Percentiles rank a stretch among this genome's conserved stretches.
phyloP scores from a whole-genome alignment of 179 eudicot species.

The Actinidia polygama region DNA sequence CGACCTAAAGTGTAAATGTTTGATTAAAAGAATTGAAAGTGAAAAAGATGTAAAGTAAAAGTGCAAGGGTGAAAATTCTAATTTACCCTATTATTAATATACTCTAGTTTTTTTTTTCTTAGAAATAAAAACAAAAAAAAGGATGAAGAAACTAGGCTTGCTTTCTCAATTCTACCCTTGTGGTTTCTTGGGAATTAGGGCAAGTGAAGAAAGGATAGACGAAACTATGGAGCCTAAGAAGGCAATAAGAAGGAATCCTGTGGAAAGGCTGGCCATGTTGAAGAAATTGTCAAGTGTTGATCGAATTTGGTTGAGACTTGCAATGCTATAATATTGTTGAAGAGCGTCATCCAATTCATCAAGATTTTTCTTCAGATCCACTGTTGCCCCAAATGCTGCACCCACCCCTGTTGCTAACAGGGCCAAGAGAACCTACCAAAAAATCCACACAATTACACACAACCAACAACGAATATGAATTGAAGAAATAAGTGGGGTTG shows the following conservation, averaged over 20 bases:
- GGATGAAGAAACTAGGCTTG: too few relatives aligned
- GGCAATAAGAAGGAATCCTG: neutral
- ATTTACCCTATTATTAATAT: too few relatives aligned
- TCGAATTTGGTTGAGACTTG: neutral
- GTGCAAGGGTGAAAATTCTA: too few relatives aligned
- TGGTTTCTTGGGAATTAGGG: neutral
- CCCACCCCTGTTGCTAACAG: slow-evolving; percentile 2
- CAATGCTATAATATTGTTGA: neutral
- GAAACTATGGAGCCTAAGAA: neutral
- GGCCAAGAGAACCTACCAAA: neutral
- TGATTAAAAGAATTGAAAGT: too few relatives aligned
- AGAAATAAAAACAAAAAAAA: too few relatives aligned
- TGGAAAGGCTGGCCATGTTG: neutral
- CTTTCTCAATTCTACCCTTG: too few relatives aligned
- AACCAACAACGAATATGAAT: too few relatives aligned
- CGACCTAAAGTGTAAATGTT: too few relatives aligned
- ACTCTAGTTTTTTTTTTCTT: too few relatives aligned
- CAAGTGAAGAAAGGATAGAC: neutral
- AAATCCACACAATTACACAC: too few relatives aligned
- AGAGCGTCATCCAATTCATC: neutral
- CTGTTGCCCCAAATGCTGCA: neutral
- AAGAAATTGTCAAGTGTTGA: neutral
- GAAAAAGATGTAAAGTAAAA: too few relatives aligned
- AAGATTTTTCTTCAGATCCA: slow-evolving; percentile 5
- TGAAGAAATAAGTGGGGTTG: too few relatives aligned